phyloP scores from a whole-genome alignment of 345 rosid genomes.

The Bretschneidera sinensis region DNA sequence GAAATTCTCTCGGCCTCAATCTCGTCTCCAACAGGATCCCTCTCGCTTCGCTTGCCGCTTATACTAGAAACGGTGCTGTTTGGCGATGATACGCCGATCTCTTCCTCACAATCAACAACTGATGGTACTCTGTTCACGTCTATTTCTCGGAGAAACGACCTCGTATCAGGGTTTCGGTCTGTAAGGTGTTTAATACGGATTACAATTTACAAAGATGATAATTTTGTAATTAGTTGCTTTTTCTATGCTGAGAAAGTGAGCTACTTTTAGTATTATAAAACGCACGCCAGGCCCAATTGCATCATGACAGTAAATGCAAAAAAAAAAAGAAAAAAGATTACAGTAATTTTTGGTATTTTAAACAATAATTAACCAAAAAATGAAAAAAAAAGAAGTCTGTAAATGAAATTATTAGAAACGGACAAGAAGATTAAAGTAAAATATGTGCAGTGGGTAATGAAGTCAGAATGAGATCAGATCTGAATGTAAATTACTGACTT shows the following conservation, averaged over 20 bases:
- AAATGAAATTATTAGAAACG: no score
- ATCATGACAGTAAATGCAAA: neutral
- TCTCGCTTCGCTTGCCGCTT: constrained; percentile 73
- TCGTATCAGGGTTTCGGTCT: constrained; percentile 46
- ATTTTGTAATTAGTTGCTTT: neutral
- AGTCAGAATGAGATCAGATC: constrained; percentile 5
- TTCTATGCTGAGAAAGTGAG: neutral
- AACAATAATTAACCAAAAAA: neutral
- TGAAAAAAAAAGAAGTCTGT: no score
- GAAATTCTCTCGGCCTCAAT: constrained; percentile 65
- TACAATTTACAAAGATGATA: neutral
- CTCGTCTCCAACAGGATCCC: constrained; percentile 51
- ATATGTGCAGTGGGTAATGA: no score
- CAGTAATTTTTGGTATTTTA: neutral
- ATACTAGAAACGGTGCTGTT: constrained; percentile 79
- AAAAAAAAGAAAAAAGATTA: neutral
- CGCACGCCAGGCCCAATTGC: no score
- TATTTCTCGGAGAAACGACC: constrained; percentile 47
- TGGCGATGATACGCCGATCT: constrained; percentile 57
- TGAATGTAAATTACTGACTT: neutral
- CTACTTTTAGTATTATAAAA: no score
- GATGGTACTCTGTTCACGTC: constrained; percentile 58
- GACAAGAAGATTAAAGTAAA: neutral
- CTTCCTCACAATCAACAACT: constrained; percentile 49
- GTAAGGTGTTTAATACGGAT: constrained; percentile 6